Conservation (phyloP, 306 rosid species). For the Parietaria judaica region DNA sequence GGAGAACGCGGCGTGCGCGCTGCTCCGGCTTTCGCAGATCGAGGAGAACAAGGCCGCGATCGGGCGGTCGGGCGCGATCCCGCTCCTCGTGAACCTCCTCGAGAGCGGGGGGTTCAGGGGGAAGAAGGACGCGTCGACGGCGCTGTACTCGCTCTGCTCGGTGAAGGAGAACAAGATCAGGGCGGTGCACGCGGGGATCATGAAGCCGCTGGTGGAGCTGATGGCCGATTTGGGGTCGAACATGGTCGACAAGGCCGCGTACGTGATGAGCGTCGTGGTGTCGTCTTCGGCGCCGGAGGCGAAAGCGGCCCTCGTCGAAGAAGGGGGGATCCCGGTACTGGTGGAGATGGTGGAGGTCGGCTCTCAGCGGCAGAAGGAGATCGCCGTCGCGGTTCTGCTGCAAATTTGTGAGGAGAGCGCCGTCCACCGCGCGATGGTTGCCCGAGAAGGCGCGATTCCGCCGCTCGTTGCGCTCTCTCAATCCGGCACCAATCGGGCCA, state of each 20-base stretch:
- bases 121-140: slow-evolving; percentile 94
- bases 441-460: slow-evolving; percentile 96
- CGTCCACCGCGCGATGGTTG: slow-evolving; percentile 62
- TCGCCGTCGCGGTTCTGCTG: slow-evolving; percentile 55
- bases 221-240: slow-evolving; percentile 88
- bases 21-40: slow-evolving; percentile 66
- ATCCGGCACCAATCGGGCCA: slow-evolving; percentile 94
- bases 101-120: slow-evolving; percentile 61
- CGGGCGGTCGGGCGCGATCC: slow-evolving; percentile 88
- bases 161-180: slow-evolving; percentile 74
- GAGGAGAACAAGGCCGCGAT: slow-evolving; percentile 70
- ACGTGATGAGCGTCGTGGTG: slow-evolving; percentile 70
- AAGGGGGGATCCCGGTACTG: slow-evolving; percentile 85
- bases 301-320: slow-evolving; percentile 63
- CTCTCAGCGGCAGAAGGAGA: slow-evolving; percentile 81
- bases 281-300: slow-evolving; percentile 61
- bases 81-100: slow-evolving; percentile 60
- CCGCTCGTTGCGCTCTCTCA: slow-evolving; percentile 84
- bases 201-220: slow-evolving; percentile 73
- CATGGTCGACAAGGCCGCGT: slow-evolving; percentile 94
- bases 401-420: slow-evolving; percentile 73
- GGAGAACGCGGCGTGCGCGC: slow-evolving; percentile 91
- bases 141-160: slow-evolving; percentile 69
- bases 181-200: slow-evolving; percentile 77
- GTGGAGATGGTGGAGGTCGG: slow-evolving; percentile 91